phyloP scores from a whole-genome alignment of 2,329 filamentous ascomycete genomes.

The Beauveria pseudobassiana region DNA sequence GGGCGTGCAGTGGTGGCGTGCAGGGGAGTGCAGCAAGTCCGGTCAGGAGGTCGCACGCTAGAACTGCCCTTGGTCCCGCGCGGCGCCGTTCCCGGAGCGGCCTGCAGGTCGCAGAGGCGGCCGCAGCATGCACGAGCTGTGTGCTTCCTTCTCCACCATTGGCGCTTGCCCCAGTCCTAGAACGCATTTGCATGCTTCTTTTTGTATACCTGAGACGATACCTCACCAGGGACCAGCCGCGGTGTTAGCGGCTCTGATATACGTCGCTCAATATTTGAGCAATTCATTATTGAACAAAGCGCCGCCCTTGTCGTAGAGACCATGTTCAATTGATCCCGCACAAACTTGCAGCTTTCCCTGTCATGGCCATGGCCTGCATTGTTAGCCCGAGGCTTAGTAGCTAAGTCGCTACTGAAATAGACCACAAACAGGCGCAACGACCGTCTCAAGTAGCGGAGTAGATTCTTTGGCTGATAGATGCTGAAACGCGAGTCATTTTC shows the following conservation, averaged over 20 bases:
- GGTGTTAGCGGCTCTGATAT: not conserved
- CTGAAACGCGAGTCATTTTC: not conserved
- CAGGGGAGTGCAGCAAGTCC: constrained; percentile 13
- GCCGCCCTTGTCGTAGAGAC: not conserved
- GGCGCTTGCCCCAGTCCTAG: constrained; percentile 8
- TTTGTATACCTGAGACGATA: constrained; percentile 1
- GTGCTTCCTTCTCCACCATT: constrained; percentile 16
- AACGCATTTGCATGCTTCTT: constrained; percentile 2
- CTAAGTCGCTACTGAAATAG: not conserved
- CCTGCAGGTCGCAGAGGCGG: constrained; percentile 30
- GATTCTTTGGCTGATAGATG: not conserved
- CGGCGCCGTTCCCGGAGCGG: constrained; percentile 25
- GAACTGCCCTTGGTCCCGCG: constrained; percentile 24
- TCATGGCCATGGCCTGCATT: not conserved
- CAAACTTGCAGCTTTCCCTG: not conserved
- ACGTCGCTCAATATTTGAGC: not conserved
- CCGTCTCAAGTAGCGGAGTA: not conserved
- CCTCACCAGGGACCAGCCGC: not conserved
- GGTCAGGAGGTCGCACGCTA: constrained; percentile 18
- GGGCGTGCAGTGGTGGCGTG: constrained; percentile 4
- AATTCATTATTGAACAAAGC: not conserved
- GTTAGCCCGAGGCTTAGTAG: not conserved
- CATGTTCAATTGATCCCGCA: not conserved
- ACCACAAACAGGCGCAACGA: not conserved
- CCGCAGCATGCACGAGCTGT: constrained; percentile 30